Evolutionary conservation across 2,329 filamentous ascomycete genomes (phyloP).

Genomic region (Moelleriella libera): DNA sequence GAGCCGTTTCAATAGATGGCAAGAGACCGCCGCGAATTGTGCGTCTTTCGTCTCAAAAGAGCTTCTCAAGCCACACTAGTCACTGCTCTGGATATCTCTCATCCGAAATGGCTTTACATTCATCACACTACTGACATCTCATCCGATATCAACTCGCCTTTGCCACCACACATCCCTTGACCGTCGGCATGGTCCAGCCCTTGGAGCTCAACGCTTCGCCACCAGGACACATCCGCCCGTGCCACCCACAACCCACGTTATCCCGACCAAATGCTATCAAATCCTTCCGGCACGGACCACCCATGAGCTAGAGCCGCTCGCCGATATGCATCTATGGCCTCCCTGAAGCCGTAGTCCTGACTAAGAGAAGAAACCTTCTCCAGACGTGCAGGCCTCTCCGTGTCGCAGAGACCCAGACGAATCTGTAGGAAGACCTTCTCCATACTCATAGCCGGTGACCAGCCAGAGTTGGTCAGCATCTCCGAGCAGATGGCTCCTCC

Average conservation of each 20-base stretch:
- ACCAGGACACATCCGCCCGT: too few relatives aligned
- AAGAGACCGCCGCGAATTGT: too few relatives aligned
- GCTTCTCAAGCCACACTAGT: too few relatives aligned
- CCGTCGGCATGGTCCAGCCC: too few relatives aligned
- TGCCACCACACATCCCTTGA: too few relatives aligned
- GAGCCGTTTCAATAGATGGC: too few relatives aligned
- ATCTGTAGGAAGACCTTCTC: constrained; percentile 74
- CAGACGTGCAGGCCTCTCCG: constrained; percentile 64
- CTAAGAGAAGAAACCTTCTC: constrained; percentile 11
- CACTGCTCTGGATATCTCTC: too few relatives aligned
- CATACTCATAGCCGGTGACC: constrained; percentile 59
- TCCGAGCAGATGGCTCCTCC: constrained; percentile 81
- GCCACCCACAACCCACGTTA: background rate
- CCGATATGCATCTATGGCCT: constrained; percentile 61
- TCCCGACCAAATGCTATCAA: constrained; percentile 26
- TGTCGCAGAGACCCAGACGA: constrained; percentile 56
- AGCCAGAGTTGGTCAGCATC: constrained; percentile 69
- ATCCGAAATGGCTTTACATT: too few relatives aligned
- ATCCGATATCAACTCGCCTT: too few relatives aligned
- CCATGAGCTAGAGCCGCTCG: constrained; percentile 54
- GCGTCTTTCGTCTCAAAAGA: too few relatives aligned
- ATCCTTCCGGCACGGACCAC: constrained; percentile 56
- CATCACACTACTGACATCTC: too few relatives aligned
- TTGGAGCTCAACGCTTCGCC: too few relatives aligned
- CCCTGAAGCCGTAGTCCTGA: constrained; percentile 48